Conservation (phyloP, 1,139 yeast genomes). For the Lodderomyces theae region DNA sequence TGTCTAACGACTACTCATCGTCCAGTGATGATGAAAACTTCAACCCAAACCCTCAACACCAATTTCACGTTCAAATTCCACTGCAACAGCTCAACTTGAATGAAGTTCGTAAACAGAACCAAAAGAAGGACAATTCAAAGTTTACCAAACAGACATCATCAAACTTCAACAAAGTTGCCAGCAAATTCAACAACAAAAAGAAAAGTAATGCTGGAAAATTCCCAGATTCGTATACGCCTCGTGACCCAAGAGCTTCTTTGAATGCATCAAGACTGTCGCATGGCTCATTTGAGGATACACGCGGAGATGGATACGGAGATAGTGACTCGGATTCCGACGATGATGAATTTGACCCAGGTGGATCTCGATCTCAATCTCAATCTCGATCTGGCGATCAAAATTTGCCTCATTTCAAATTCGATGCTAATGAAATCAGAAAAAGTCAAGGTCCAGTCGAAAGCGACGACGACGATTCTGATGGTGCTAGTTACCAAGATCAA, state of each 20-base stretch:
- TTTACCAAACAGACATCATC: constrained; percentile 32
- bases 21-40: constrained; percentile 24
- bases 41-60: constrained; percentile 9
- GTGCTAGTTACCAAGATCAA: constrained; percentile 9
- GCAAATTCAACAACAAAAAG: constrained; percentile 19
- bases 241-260: constrained; percentile 12
- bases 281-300: constrained; percentile 6
- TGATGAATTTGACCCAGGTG: constrained; percentile 5
- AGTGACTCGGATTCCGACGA: constrained; percentile 2
- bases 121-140: constrained; percentile 18
- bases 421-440: constrained; percentile 7
- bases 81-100: constrained; percentile 26
- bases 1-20: constrained; percentile 10
- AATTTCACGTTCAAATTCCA: constrained; percentile 29
- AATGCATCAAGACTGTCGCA: constrained; percentile 6
- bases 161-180: constrained; percentile 24
- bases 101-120: constrained; percentile 23
- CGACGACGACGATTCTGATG: constrained; percentile 8
- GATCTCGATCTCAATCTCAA: too few relatives aligned
- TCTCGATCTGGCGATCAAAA: constrained; percentile 3
- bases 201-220: constrained; percentile 21
- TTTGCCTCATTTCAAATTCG: constrained; percentile 13
- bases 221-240: constrained; percentile 24
- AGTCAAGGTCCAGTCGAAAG: constrained; percentile 5
- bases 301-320: constrained; percentile 3